Evolutionary conservation across 176 grass and related monocot species (phyloP), one percentile per base, ranked within the genome.

Genomic region (Aegilops speltoides): DNA sequence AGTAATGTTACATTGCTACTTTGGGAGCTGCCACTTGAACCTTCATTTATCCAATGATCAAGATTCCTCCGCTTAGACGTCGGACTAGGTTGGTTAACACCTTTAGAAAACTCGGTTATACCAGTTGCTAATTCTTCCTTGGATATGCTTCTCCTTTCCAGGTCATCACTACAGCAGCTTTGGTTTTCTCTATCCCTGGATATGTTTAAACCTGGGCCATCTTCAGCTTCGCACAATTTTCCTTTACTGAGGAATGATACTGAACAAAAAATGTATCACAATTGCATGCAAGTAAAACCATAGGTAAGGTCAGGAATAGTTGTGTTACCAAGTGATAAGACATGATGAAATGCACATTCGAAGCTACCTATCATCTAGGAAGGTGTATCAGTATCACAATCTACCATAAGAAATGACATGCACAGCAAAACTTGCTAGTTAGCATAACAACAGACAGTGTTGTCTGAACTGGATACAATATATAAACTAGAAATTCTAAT

Each of bases 201-300:
- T 6, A 81, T 84, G 10, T 40, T 76, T 62, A 84, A 77, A 88
- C 83, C 67, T 77, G 73, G 56, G 40, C n/a, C 48, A 69, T 59
- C 71, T 78, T 86, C 81, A 75, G 77, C 40, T 67, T 74, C 79
- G 28, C 19, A 84, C 64, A 14, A 73, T 90, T 88, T 85, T 59
- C 89, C 84, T 87, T 91, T 98, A 34, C 56, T 68, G 23, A 98
- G 88, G 54, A 98, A 93, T 73, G 95, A 95, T 69, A 95, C 95
- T 93, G 89, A 61, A 86, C 37, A 61, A 84, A 75, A 25, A 43
- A 56, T 3, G 85, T 65, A 65, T 75, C 59, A 67, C 3, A 75
- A 36, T 19, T 43, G 33, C 22, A 33, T 4, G 14, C 22, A 87
- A 83, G 33, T 79, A 64, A 79, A 64, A 83, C 77, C 29, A 17